These are phyloP conservation scores for Phalaenopsis hybrid DNA, from an alignment of 116 monocot species.

Conservation along the genomic window DNA sequence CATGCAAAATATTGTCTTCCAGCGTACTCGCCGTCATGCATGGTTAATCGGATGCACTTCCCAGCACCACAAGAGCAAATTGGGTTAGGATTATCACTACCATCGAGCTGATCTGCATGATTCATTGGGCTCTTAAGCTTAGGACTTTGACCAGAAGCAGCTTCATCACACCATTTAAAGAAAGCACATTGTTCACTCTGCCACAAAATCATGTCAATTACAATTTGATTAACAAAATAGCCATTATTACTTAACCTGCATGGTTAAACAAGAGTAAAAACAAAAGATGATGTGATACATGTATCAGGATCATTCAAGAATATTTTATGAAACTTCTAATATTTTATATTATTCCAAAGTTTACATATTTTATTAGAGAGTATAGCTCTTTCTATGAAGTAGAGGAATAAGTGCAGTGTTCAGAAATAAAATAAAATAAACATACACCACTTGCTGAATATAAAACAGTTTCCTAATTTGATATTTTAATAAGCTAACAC, in stretches of 20 bases:
- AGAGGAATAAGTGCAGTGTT: no score
- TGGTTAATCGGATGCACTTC: slow-evolving; percentile 15
- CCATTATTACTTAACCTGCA: background rate
- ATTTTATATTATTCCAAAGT: background rate
- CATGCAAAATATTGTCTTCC: slow-evolving; percentile 32
- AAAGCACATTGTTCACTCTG: slow-evolving; percentile 10
- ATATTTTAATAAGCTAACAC: no score
- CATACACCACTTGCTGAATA: no score
- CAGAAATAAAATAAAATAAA: no score
- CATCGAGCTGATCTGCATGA: background rate
- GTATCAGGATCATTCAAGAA: background rate
- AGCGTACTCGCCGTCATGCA: slow-evolving; percentile 8
- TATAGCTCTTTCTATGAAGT: no score
- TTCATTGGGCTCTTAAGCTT: background rate
- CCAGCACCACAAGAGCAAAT: slow-evolving; percentile 39
- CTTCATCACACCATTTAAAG: slow-evolving; percentile 31
- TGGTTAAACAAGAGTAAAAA: background rate
- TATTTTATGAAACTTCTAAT: background rate
- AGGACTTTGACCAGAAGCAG: background rate
- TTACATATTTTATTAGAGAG: no score
- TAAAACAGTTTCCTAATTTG: no score
- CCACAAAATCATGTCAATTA: background rate
- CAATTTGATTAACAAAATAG: background rate
- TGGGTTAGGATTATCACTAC: background rate
- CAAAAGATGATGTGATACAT: background rate